Evolutionary conservation across 768 basidiomycete species (phyloP), one percentile per base, ranked within the genome.

Genomic region (Gymnopilus dilepis): DNA sequence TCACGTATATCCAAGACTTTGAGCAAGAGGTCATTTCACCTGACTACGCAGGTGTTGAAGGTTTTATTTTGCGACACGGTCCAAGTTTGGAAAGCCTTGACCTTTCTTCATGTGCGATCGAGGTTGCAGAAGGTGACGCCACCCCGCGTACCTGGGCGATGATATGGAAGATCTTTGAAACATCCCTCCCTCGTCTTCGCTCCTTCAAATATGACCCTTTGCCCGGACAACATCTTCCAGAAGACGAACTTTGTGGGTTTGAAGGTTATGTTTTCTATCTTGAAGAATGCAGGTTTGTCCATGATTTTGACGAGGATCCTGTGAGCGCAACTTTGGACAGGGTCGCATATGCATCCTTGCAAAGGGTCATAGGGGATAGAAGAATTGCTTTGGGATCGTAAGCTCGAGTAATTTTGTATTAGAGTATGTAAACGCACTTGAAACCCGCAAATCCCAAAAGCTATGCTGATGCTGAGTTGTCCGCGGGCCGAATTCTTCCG

Each of bases 231-330:
- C 15, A 6, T 9, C 13, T 15, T 24, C 7, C 30, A 0, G 19
- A 24, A 11, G 50, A 59, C 6, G 48, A 34, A 8, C 8, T 19
- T 7, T 26, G 24, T 4, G 50, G 21, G 3, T 50, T 41, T 21
- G 5, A 51, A 24, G 58, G 58, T 6, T 59, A 59, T 42, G 58
- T 52, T 12, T 38, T 17, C 22, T 12, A 19, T 52, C 34, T 51
- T 15, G 30, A 28, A 4, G 58, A 59, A 21, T 47, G 31, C 13
- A 47, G 58, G 7, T 59, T 52, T 41, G 33, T 41, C 24, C 19
- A 22, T 26, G 3, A 11, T 24, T 59, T 59, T 19, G 37, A n/a
- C 6, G 40, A 59, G 11, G 37, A 30, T 26, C 38, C 24, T 12
- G 21, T 24, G 24, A 26, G n/a, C 28, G 48, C n/a, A 1, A 38